Percentiles rank a stretch among this genome's conserved stretches.
Evolutionary conservation across 2,329 filamentous ascomycete genomes (phyloP).

Genomic region (Trichothecium roseum): DNA sequence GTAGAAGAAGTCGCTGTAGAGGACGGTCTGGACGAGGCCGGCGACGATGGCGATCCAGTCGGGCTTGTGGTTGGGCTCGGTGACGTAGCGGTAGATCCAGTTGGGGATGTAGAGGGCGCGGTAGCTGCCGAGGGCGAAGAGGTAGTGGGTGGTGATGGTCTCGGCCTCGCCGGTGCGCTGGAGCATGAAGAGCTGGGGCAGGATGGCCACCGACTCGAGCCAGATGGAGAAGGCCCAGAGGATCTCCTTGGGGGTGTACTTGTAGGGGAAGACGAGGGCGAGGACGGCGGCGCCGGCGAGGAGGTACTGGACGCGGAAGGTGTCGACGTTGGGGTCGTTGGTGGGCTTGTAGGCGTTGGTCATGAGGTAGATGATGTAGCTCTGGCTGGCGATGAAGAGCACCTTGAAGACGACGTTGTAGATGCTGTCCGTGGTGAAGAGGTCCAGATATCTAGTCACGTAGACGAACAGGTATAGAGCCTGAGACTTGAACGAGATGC

Average conservation of each 20-base stretch:
- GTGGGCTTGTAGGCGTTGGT: conserved; percentile 95
- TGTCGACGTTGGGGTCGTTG: conserved; percentile 93
- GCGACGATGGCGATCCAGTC: conserved; percentile 85
- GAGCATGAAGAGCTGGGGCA: conserved; percentile 96
- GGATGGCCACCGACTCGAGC: conserved; percentile 92
- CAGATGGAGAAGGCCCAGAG: conserved; percentile 98
- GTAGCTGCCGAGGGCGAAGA: conserved; percentile 88
- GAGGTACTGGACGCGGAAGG: conserved; percentile 93
- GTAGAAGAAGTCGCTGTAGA: conserved; percentile 99
- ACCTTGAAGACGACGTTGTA: conserved; percentile 97
- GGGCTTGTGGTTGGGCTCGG: conserved; percentile 59
- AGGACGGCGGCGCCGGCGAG: conserved; percentile 70
- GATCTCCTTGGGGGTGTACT: conserved; percentile 75
- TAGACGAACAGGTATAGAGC: conserved; percentile 92
- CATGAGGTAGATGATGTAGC: conserved; percentile 97
- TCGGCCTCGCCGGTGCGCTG: conserved; percentile 96
- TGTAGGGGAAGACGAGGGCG: conserved; percentile 74
- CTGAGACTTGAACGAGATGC: conserved; percentile 98
- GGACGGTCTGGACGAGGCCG: conserved; percentile 81
- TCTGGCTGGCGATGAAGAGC: conserved; percentile 80
- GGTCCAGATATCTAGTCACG: conserved; percentile 83
- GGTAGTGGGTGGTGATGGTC: conserved; percentile 98
- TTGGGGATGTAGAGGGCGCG: conserved; percentile 95
- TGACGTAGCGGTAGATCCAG: conserved; percentile 87
- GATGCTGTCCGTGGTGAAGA: conserved; percentile 72